Percentiles rank a stretch among this genome's conserved stretches.
phyloP scores from a whole-genome alignment of 768 basidiomycete genomes.

The Myochromella boudieri region DNA sequence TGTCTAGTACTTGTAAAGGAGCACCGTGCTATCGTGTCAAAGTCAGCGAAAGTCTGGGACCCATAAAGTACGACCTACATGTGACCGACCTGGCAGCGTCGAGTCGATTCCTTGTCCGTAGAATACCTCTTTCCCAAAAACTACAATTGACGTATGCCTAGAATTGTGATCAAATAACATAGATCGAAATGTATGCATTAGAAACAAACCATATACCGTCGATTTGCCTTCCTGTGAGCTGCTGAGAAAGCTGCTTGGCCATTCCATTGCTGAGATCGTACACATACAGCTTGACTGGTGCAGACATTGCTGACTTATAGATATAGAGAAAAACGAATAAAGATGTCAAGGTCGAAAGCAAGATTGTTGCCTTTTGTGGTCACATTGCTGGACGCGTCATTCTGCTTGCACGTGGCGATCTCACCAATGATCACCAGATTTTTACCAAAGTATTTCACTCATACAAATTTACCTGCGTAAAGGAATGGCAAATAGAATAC shows the following conservation, averaged over 20 bases:
- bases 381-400: no score
- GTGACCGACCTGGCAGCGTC: conserved; percentile 75
- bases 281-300: conserved; percentile 77
- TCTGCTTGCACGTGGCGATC: no score
- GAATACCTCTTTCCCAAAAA: conserved; percentile 82
- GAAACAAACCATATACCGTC: conserved; percentile 84
- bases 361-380: no score
- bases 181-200: conserved; percentile 4
- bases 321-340: no score
- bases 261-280: conserved; percentile 92
- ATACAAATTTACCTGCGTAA: no score
- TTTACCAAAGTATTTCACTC: no score
- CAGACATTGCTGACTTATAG: conserved; percentile 29
- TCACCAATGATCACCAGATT: no score
- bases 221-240: conserved; percentile 85
- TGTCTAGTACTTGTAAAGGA: conserved; percentile 67
- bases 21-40: conserved; percentile 58
- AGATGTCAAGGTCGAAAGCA: no score
- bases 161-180: not conserved
- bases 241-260: conserved; percentile 73
- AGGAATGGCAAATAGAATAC: no score
- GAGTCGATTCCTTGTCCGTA: conserved; percentile 86
- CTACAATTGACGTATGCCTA: conserved; percentile 93
- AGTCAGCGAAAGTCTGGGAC: not conserved
- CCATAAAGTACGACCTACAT: conserved; percentile 50